Evolutionary conservation across 116 monocot genomes (phyloP), one percentile per base, ranked within the genome.

Genomic region (Papilionanthe hybrid): DNA sequence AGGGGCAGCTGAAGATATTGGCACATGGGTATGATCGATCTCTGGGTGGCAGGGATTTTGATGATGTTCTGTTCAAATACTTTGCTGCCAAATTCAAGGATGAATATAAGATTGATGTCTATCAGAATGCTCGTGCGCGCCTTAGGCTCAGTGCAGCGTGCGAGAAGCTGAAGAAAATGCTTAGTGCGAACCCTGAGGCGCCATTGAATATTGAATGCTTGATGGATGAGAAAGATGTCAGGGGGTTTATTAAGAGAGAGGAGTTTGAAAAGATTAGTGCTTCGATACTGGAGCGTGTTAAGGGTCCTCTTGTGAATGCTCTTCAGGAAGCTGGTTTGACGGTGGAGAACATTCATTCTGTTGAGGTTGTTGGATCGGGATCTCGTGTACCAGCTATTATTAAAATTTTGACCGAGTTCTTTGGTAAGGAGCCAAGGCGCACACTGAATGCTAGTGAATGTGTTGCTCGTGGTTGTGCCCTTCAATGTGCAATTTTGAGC

Each of bases 341-440:
- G 18, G 44, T 80, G 28, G 81, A 79, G 7, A 78, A 83, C 42
- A 81, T 89, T 57, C 79, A 85, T 60, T 83, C 82, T 23, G 87
- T 92, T n/a, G 91, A 92, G 77, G 87, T 92, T 42, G 87, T 89
- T 50, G 91, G 89, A 5, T 92, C 89, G 4, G 89, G 87, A 12
- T 92, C 89, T 65, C 82, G 89, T 41, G 89, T 92, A 41, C 91
- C 91, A 6, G 89, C 87, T 9, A 80, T 89, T 76, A 87, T 87
- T 50, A 81, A 37, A 53, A 78, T 89, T 72, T 49, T 92, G 49
- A 55, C 85, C 0, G 80, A 83, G 15, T 83, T 81, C 49, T 92
- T 92, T 72, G 78, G 85, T 5, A 85, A 85, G 83, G 87, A 89
- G 50, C 83, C 82, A 1, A 85, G 83, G 27, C 75, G 91, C 5